Evolutionary conservation across 495 filamentous ascomycete species (phyloP), one percentile per base, ranked within the genome.

Genomic region (Cercophora scortea): DNA sequence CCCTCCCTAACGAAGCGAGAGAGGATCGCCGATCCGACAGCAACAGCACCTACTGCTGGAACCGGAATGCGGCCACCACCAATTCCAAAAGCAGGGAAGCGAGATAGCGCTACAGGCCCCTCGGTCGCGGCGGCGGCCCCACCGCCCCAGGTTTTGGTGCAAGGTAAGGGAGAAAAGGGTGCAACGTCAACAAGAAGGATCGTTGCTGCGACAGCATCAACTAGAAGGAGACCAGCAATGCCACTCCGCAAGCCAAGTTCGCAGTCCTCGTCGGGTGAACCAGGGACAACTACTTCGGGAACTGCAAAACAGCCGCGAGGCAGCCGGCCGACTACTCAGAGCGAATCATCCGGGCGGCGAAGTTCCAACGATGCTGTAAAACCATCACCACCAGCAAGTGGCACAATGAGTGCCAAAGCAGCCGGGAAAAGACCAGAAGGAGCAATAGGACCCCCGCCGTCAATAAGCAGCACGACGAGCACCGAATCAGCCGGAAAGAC

Each of bases 161-260:
- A 44, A 15, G 32, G 36, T 19, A 68, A 50, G 56, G 59, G 38
- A 51, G 61, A 46, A 55, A 59, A 47, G 61, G 35, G 53, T 9
- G 33, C 54, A 11, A 53, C 50, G 15, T 42, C 51, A 8, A 61
- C 53, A 16, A 71, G 66, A 56, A 74, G 62, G 50, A 65, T 72
- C 36, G 65, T 72, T 39, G 70, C 63, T 13, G 57, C 58, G 9
- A 63, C 59, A 10, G 65, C 65, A 16, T 61, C 66, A 11, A 66
- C 73, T 0, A 65, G 58, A 49, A 59, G 71, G 34, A 65, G 67
- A 48, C 69, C 25, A 25, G 25, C 71, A 0, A 63, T 59, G 10
- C 59, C 73, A 46, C 55, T 64, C 13, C 67, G 73, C 15, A 66
- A 69, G 34, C 55, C 60, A 42, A 72, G 71, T 46, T 74, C 73